Conservation (phyloP, 129 eudicot species). For the Kitagawia praeruptora region DNA sequence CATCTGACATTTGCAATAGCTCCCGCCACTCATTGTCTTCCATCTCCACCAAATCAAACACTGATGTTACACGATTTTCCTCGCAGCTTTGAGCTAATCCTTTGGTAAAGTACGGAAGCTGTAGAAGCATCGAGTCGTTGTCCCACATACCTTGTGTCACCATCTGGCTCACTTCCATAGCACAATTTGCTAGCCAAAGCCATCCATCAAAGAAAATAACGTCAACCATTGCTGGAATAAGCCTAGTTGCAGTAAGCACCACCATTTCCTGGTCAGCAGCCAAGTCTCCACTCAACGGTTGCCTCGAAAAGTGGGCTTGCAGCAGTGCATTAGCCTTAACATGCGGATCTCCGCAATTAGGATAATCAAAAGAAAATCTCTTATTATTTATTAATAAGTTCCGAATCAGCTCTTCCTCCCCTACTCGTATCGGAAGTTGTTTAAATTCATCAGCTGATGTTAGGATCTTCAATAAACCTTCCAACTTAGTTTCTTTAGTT, state of each 20-base stretch:
- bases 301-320: conserved; percentile 88
- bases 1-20: conserved; percentile 60
- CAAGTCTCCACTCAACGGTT: conserved; percentile 58
- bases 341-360: conserved; percentile 57
- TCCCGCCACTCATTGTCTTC: conserved; percentile 71
- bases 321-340: conserved; percentile 67
- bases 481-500: conserved; percentile 55
- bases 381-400: conserved; percentile 44
- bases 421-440: conserved; percentile 57
- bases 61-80: conserved; percentile 59
- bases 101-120: conserved; percentile 24
- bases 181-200: conserved; percentile 67
- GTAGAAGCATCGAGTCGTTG: too few species aligned
- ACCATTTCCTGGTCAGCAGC: conserved; percentile 86
- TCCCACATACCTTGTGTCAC: conserved; percentile 14
- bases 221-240: conserved; percentile 84
- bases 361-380: conserved; percentile 59
- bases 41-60: conserved; percentile 67
- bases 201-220: conserved; percentile 83
- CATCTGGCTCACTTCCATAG: conserved; percentile 92
- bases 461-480: conserved; percentile 70
- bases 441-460: conserved; percentile 81
- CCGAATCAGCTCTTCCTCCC: conserved; percentile 63
- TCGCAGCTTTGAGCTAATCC: conserved; percentile 65
- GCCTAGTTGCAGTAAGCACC: conserved; percentile 50